Evolutionary conservation across 2,329 filamentous ascomycete species (phyloP).

Genomic region (Pseudogymnoascus sp.): DNA sequence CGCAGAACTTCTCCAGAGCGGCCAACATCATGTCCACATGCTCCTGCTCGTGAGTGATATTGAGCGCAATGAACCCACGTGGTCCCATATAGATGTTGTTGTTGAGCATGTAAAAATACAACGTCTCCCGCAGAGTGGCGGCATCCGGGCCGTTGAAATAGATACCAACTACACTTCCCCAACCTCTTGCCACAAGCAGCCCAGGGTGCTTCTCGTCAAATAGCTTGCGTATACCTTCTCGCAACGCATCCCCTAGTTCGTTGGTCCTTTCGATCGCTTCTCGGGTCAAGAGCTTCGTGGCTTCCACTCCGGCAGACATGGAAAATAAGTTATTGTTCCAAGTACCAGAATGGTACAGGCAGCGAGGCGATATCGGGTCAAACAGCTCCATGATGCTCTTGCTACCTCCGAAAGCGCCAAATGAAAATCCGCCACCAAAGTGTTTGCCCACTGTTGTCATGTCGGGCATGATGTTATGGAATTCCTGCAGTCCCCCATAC

Average conservation of each 20-base stretch:
- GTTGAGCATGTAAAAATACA: constrained; percentile 21
- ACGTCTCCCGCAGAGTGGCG: constrained; percentile 14
- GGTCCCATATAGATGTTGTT: constrained; percentile 19
- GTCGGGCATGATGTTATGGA: constrained; percentile 45
- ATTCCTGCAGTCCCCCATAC: constrained; percentile 40
- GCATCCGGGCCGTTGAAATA: constrained; percentile 18
- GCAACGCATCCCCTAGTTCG: constrained; percentile 14
- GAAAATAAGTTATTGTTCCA: constrained; percentile 61
- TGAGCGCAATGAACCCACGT: constrained; percentile 20
- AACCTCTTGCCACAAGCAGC: constrained; percentile 7
- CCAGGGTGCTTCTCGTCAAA: constrained; percentile 12
- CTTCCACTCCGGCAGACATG: constrained; percentile 33
- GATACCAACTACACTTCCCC: constrained; percentile 18
- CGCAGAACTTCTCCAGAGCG: too few relatives aligned
- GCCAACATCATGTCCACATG: constrained; percentile 10
- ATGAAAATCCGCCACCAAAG: constrained; percentile 56
- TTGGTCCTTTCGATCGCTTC: neutral
- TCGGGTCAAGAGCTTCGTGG: neutral
- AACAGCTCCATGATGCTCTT: constrained; percentile 50
- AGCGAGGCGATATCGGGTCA: constrained; percentile 37
- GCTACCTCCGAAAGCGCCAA: constrained; percentile 58
- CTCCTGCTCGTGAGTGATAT: constrained; percentile 15
- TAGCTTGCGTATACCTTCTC: too few relatives aligned
- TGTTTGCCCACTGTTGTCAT: constrained; percentile 59
- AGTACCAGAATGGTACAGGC: constrained; percentile 51